These are phyloP conservation scores for Sphagnum tenellum DNA, from an alignment of 225 moss, liverwort and hornwort genomes.

Conservation along the genomic window DNA sequence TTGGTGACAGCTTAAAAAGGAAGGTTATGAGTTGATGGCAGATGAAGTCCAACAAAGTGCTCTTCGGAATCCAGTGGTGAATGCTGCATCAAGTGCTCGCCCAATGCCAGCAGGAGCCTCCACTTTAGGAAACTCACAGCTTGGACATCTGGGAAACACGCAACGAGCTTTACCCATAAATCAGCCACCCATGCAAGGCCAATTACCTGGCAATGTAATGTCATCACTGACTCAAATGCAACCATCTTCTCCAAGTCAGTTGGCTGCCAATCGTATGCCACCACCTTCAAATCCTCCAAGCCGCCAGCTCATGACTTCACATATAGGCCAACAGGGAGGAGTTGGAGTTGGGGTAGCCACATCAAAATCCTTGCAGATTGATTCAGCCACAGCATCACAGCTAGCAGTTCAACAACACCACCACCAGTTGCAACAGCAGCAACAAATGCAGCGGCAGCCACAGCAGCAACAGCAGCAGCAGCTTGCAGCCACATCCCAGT, in stretches of 20 bases:
- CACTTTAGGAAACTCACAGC: slow-evolving; percentile 63
- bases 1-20: slow-evolving; percentile 72
- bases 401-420: slow-evolving; percentile 56
- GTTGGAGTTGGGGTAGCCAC: slow-evolving; percentile 19
- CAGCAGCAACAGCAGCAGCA: slow-evolving; percentile 65
- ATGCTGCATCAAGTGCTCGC: slow-evolving; percentile 90
- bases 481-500: slow-evolving; percentile 52
- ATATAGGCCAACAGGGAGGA: slow-evolving; percentile 65
- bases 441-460: slow-evolving; percentile 44
- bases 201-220: slow-evolving; percentile 43
- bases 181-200: slow-evolving; percentile 67
- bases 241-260: slow-evolving; percentile 81
- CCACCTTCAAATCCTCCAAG: slow-evolving; percentile 81
- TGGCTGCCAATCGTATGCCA: slow-evolving; percentile 94
- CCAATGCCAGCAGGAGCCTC: slow-evolving; percentile 98
- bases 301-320: slow-evolving; percentile 58
- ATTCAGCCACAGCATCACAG: slow-evolving; percentile 63
- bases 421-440: slow-evolving; percentile 46
- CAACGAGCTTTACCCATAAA: slow-evolving; percentile 56
- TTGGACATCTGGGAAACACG: slow-evolving; percentile 54
- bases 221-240: slow-evolving; percentile 68
- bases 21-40: slow-evolving; percentile 78
- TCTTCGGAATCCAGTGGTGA: slow-evolving; percentile 72
- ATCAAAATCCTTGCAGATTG: slow-evolving; percentile 60
- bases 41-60: slow-evolving; percentile 80